Evolutionary conservation across 208 protist genomes (phyloP).

Genomic region (Willaertia magna): DNA sequence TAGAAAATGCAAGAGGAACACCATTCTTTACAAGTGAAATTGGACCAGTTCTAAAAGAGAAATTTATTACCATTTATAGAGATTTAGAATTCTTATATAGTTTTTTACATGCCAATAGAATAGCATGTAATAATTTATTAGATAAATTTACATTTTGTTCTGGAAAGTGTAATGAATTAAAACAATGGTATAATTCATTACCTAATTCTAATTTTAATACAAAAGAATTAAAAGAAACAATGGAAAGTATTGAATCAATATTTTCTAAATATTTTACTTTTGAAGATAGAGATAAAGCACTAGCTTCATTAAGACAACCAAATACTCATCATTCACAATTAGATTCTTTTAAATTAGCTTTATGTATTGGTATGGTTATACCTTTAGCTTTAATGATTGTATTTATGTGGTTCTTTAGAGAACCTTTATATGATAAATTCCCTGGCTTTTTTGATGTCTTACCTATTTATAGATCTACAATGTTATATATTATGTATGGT

Average conservation of each 20-base stretch:
- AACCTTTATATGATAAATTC: neutral
- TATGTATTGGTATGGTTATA: neutral
- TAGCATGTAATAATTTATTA: neutral
- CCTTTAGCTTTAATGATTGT: neutral
- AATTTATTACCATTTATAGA: neutral
- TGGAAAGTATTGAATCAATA: neutral
- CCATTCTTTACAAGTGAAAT: neutral
- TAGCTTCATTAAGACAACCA: neutral
- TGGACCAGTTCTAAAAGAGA: neutral
- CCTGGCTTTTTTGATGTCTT: neutral
- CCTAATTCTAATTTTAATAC: neutral
- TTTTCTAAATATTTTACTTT: neutral
- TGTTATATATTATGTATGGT: neutral
- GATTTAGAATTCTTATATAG: neutral
- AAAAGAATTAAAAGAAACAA: neutral
- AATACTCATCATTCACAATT: neutral
- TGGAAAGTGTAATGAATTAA: neutral
- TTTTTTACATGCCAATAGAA: neutral
- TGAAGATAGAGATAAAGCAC: neutral
- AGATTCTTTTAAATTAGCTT: slow-evolving; percentile 7
- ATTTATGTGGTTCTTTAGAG: neutral
- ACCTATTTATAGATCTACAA: neutral
- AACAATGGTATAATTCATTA: neutral
- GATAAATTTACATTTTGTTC: neutral
- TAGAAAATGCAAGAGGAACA: neutral